phyloP scores from a whole-genome alignment of 331 rosid species.

The Rhamnella rubrinervis region DNA sequence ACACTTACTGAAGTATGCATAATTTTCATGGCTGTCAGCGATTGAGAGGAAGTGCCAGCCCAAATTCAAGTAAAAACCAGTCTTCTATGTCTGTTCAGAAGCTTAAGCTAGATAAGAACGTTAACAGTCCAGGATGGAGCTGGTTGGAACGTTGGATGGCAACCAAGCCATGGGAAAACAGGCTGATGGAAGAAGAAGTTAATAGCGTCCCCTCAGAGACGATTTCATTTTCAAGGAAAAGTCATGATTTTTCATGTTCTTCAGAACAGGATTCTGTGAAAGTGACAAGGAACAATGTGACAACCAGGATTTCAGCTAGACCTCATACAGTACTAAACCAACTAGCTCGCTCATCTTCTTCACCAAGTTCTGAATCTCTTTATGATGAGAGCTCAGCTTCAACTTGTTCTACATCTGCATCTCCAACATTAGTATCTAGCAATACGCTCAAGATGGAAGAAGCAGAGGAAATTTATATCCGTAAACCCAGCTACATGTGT shows the following conservation, averaged over 20 bases:
- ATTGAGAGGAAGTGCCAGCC: slow-evolving; percentile 59
- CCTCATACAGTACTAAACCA: slow-evolving; percentile 29
- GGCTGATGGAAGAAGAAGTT: slow-evolving; percentile 51
- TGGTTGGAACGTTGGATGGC: slow-evolving; percentile 82
- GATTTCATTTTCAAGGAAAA: slow-evolving; percentile 48
- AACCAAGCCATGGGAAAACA: slow-evolving; percentile 71
- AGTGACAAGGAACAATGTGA: slow-evolving; percentile 58
- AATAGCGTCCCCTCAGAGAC: slow-evolving; percentile 31
- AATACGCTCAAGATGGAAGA: slow-evolving; percentile 34
- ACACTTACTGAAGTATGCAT: neutral
- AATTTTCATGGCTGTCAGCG: slow-evolving; percentile 35
- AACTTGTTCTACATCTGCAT: slow-evolving; percentile 51
- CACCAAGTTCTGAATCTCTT: slow-evolving; percentile 57
- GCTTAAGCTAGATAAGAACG: slow-evolving; percentile 36
- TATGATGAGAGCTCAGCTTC: slow-evolving; percentile 53
- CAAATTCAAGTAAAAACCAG: slow-evolving; percentile 45
- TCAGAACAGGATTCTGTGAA: slow-evolving; percentile 37
- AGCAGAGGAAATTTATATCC: slow-evolving; percentile 31
- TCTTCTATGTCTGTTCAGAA: slow-evolving; percentile 37
- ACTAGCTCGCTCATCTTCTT: slow-evolving; percentile 50
- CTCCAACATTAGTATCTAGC: slow-evolving; percentile 36
- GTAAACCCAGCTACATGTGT: slow-evolving; percentile 63
- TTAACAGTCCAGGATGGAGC: slow-evolving; percentile 44
- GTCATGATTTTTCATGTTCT: slow-evolving; percentile 45
- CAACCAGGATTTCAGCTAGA: slow-evolving; percentile 53